phyloP scores from a whole-genome alignment of 192 early-diverging fungal genomes.

The Linnemannia zychae region DNA sequence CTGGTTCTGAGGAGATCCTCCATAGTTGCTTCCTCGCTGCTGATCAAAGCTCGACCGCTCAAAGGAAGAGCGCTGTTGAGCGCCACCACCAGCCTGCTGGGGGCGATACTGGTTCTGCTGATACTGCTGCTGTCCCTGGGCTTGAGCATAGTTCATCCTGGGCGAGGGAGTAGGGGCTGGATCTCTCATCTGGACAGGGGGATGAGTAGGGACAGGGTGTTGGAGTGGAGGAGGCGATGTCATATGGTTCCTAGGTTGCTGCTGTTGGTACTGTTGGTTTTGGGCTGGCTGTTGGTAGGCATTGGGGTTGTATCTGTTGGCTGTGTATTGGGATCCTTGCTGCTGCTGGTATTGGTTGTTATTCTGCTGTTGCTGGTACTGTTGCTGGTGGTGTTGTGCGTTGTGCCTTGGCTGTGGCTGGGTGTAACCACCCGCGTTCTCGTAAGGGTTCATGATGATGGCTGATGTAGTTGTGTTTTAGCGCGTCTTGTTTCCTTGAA shows the following conservation, averaged over 20 bases:
- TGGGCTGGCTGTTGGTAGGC: constrained; percentile 44
- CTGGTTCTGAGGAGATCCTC: constrained; percentile 42
- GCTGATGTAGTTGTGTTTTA: not conserved
- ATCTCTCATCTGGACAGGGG: constrained; percentile 68
- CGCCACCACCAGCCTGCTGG: constrained; percentile 32
- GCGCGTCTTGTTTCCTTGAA: not conserved
- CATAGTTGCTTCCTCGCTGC: constrained; percentile 12
- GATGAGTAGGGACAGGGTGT: constrained; percentile 72
- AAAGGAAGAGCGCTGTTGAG: constrained; percentile 35
- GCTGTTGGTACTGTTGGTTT: constrained; percentile 26
- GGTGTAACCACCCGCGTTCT: constrained; percentile 37
- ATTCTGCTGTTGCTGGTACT: constrained; percentile 19
- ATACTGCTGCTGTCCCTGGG: constrained; percentile 32
- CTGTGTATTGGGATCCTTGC: constrained; percentile 18
- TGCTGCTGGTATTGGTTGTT: constrained; percentile 31
- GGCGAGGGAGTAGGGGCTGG: constrained; percentile 61
- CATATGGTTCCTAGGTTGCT: constrained; percentile 40
- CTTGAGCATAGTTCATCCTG: constrained; percentile 50
- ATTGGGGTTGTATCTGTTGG: constrained; percentile 48
- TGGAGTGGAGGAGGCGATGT: constrained; percentile 70
- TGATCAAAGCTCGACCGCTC: constrained; percentile 50
- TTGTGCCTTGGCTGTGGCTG: constrained; percentile 52
- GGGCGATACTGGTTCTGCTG: constrained; percentile 51
- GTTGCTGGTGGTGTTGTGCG: constrained; percentile 37
- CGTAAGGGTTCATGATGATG: constrained; percentile 46